Conservation (phyloP, 139 green algal species). For the Volvox africanus region DNA sequence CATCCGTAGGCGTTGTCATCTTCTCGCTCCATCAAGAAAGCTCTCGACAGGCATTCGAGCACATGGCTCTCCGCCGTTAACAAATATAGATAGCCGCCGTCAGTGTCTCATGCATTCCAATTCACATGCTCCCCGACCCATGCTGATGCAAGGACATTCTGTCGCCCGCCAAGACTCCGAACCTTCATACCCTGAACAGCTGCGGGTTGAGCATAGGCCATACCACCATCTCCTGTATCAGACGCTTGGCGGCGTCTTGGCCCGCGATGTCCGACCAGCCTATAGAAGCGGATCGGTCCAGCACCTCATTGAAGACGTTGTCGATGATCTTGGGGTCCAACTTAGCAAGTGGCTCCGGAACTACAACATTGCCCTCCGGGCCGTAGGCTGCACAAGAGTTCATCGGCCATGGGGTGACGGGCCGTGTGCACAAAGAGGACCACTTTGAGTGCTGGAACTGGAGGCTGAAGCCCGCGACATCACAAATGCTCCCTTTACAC, state of each 20-base stretch:
- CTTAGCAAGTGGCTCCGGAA: constrained; percentile 40
- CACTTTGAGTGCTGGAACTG: too few species aligned
- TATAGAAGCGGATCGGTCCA: not conserved
- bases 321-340: constrained; percentile 65
- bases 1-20: too few species aligned
- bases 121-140: too few species aligned
- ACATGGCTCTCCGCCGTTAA: too few species aligned
- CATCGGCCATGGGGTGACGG: too few species aligned
- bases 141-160: too few species aligned
- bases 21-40: too few species aligned
- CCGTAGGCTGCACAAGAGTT: constrained; percentile 3
- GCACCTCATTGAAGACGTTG: constrained; percentile 57
- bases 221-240: constrained; percentile 96
- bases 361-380: constrained; percentile 28
- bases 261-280: constrained; percentile 84
- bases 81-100: too few species aligned
- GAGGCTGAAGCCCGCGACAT: too few species aligned
- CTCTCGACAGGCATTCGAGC: too few species aligned
- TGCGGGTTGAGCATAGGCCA: constrained; percentile 96
- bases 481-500: not conserved
- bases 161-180: not conserved
- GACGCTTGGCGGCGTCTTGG: constrained; percentile 83
- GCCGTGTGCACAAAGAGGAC: too few species aligned
- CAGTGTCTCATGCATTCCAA: too few species aligned
- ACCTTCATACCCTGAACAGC: constrained; percentile 82